These are phyloP conservation scores for Cylindrotheca closterium DNA, from an alignment of 108 stramenopile genomes.

Conservation along the genomic window DNA sequence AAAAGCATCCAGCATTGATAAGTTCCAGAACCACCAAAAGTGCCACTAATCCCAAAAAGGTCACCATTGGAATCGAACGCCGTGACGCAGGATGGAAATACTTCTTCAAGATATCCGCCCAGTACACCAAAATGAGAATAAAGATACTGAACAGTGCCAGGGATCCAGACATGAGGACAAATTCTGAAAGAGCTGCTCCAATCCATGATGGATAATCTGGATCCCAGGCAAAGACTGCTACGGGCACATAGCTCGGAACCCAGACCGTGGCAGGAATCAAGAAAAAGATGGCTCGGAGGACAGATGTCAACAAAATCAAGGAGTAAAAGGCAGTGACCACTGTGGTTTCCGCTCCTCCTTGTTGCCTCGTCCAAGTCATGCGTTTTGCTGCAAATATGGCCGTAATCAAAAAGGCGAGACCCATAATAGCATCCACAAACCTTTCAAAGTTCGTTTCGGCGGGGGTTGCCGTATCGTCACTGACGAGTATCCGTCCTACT, in stretches of 20 bases:
- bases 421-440: conserved; percentile 59
- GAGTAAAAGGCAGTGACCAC: conserved; percentile 96
- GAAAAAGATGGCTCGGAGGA: conserved; percentile 88
- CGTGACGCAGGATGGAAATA: conserved; percentile 89
- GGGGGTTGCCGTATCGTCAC: not conserved
- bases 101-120: conserved; percentile 96
- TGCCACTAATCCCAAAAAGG: conserved; percentile 78
- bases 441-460: conserved; percentile 64
- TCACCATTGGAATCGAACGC: conserved; percentile 85
- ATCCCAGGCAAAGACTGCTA: conserved; percentile 87
- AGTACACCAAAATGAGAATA: conserved; percentile 94
- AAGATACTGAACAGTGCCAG: conserved; percentile 93
- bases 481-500: not conserved
- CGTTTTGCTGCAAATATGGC: conserved; percentile 77
- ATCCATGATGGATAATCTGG: conserved; percentile 73
- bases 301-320: conserved; percentile 83
- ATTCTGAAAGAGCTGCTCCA: conserved; percentile 77
- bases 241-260: conserved; percentile 83
- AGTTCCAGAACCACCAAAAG: conserved; percentile 62
- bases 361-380: conserved; percentile 72
- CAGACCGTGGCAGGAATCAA: conserved; percentile 81
- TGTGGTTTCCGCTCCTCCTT: conserved; percentile 86
- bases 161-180: conserved; percentile 81
- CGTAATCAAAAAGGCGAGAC: conserved; percentile 69
- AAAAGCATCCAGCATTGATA: conserved; percentile 80